phyloP scores from a whole-genome alignment of 345 rosid genomes.

The Mangifera indica region DNA sequence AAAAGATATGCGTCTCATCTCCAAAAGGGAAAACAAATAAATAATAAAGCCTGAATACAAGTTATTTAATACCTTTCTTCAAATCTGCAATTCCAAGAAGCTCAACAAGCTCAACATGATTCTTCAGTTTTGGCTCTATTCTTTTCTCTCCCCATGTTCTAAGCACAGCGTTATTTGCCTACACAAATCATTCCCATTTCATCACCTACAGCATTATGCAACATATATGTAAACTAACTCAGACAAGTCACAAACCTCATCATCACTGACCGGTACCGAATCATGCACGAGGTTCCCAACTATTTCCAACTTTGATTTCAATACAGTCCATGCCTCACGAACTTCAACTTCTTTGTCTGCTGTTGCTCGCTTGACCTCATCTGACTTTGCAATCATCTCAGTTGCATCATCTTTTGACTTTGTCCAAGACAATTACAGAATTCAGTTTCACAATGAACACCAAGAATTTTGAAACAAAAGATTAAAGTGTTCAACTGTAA shows the following conservation, averaged over 20 bases:
- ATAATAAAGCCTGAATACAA: background rate
- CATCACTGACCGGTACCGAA: slow-evolving; percentile 69
- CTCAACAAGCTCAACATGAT: slow-evolving; percentile 93
- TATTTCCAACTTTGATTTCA: slow-evolving; percentile 56
- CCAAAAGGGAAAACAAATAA: background rate
- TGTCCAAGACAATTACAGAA: background rate
- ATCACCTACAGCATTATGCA: background rate
- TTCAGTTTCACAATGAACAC: background rate
- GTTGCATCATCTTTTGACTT: slow-evolving; percentile 55
- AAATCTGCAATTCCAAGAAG: slow-evolving; percentile 74
- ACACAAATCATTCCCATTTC: slow-evolving; percentile 3
- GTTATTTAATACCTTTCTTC: slow-evolving; percentile 56
- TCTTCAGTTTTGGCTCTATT: slow-evolving; percentile 54
- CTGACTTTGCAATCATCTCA: slow-evolving; percentile 51
- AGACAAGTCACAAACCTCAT: slow-evolving; percentile 52
- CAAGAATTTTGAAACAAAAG: background rate
- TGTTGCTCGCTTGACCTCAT: slow-evolving; percentile 49
- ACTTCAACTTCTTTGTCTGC: slow-evolving; percentile 71
- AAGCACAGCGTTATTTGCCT: slow-evolving; percentile 71
- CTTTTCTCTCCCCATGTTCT: slow-evolving; percentile 66
- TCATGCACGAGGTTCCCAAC: slow-evolving; percentile 91
- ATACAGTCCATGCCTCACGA: slow-evolving; percentile 46
- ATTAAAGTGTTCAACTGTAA: no score
- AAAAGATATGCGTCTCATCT: background rate
- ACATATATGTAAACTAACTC: background rate